Evolutionary conservation across 2,329 filamentous ascomycete genomes (phyloP).

Genomic region (Shiraia bambusicola): DNA sequence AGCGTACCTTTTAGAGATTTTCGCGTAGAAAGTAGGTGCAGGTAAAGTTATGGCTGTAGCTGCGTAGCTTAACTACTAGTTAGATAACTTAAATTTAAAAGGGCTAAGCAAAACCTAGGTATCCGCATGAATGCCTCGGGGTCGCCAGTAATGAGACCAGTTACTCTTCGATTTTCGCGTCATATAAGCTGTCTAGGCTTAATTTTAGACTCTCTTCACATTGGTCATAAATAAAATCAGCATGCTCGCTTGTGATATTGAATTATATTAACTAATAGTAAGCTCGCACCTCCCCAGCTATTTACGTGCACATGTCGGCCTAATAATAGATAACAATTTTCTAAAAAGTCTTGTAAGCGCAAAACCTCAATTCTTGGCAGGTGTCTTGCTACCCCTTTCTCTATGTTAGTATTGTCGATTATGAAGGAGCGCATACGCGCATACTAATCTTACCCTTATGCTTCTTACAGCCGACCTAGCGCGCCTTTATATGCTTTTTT

Average conservation of each 20-base stretch:
- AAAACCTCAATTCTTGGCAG: not conserved
- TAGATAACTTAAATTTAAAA: no score
- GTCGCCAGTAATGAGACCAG: not conserved
- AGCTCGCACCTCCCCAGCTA: not conserved
- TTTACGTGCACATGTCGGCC: not conserved
- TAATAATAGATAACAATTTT: not conserved
- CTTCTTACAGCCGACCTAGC: not conserved
- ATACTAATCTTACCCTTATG: not conserved
- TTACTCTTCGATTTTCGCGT: not conserved
- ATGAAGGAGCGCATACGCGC: not conserved
- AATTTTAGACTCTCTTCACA: not conserved
- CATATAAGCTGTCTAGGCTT: not conserved
- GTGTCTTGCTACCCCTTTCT: no score
- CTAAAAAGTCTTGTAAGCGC: not conserved
- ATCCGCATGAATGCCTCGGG: not conserved
- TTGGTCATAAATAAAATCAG: not conserved
- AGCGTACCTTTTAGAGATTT: no score
- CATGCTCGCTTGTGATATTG: not conserved
- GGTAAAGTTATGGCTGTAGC: no score
- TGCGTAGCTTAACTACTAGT: no score
- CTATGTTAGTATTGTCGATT: not conserved
- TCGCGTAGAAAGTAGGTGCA: no score
- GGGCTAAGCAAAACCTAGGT: not conserved
- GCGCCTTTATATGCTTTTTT: not conserved
- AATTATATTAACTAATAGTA: no score